These are phyloP conservation scores for Trichoderma virens DNA, from an alignment of 495 filamentous ascomycete genomes.

Conservation along the genomic window DNA sequence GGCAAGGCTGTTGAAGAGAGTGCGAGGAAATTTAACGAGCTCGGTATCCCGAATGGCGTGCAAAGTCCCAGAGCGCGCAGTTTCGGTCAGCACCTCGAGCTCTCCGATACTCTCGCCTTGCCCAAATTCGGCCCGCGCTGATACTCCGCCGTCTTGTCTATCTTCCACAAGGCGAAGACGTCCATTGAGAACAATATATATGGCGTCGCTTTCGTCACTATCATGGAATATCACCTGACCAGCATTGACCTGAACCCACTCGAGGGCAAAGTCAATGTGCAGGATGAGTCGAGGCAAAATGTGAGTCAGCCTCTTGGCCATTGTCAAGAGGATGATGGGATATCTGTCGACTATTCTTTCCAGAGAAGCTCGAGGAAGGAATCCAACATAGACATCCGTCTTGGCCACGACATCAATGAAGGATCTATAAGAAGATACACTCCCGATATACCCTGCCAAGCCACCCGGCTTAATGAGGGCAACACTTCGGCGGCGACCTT, in stretches of 20 bases:
- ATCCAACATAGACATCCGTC: slow-evolving; percentile 97
- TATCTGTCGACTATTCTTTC: slow-evolving; percentile 89
- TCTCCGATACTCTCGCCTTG: slow-evolving; percentile 97
- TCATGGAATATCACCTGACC: slow-evolving; percentile 93
- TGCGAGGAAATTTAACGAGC: slow-evolving; percentile 90
- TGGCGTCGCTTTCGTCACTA: slow-evolving; percentile 93
- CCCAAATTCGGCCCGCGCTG: slow-evolving; percentile 85
- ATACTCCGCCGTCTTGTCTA: slow-evolving; percentile 69
- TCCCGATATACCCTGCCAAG: slow-evolving; percentile 88
- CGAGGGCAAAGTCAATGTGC: slow-evolving; percentile 95
- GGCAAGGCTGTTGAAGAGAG: slow-evolving; percentile 93
- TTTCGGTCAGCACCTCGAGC: slow-evolving; percentile 94
- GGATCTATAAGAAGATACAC: slow-evolving; percentile 87
- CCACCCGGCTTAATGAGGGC: slow-evolving; percentile 93
- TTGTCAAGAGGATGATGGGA: slow-evolving; percentile 83
- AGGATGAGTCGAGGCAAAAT: slow-evolving; percentile 85
- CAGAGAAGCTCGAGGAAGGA: slow-evolving; percentile 76
- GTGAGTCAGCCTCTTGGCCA: slow-evolving; percentile 89
- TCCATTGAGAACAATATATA: slow-evolving; percentile 95
- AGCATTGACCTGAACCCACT: slow-evolving; percentile 95
- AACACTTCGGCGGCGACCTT: slow-evolving; percentile 49
- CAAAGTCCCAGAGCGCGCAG: slow-evolving; percentile 75
- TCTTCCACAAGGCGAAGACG: slow-evolving; percentile 76
- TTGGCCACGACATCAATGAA: slow-evolving; percentile 96
- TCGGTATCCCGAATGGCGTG: slow-evolving; percentile 97